Base-by-base conservation (phyloP, 2,329 filamentous ascomycete species). In the Aspergillus persii region DNA sequence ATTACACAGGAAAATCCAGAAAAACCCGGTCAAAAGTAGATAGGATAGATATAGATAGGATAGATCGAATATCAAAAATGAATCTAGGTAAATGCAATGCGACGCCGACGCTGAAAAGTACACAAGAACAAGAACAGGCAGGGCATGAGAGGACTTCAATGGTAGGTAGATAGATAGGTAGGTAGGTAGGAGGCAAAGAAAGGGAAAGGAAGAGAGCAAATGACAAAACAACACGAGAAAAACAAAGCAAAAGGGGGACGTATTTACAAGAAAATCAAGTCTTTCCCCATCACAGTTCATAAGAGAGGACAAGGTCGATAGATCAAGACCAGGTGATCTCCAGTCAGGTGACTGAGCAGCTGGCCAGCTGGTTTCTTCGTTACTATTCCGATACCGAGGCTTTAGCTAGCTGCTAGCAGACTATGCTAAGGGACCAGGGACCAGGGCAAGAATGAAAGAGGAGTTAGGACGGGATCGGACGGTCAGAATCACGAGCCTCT, bases 61-160 rank as follows among this genome's bases (percentile, higher is more conserved):
- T 50, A 33, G 11, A 33, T 47, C 41, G 23, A 31, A 18, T 30
- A 49, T 53, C 33, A 36, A 46, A 31, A 36, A 58, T 58, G 44
- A 36, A 58, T 58, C 51, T 58, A 58, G 2, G 33, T 12, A 36
- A 23, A 58, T 58, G 52, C 52, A 54, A 58, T 58, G 56, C 62
- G 63, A 63, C 61, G 63, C 63, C 60, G 63, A 58, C 63, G 63
- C 63, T 65, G 59, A 63, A 63, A 49, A 61, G 49, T 62, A 64
- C 53, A 60, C 53, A 60, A 57, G 58, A 61, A 23, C 50, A 56
- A 60, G 39, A 31, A 31, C 8, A 8, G 8, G n/a, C 31, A 9
- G 31, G 49, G 31, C 8, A n/a, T 30, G 18, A 50, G 18, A 50
- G 33, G 15, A 36, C 33, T 36, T 36, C 33, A 36, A 23, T 23